These are phyloP conservation scores for Hylodesmum podocarpum DNA, from an alignment of 306 rosid species.

Conservation along the genomic window DNA sequence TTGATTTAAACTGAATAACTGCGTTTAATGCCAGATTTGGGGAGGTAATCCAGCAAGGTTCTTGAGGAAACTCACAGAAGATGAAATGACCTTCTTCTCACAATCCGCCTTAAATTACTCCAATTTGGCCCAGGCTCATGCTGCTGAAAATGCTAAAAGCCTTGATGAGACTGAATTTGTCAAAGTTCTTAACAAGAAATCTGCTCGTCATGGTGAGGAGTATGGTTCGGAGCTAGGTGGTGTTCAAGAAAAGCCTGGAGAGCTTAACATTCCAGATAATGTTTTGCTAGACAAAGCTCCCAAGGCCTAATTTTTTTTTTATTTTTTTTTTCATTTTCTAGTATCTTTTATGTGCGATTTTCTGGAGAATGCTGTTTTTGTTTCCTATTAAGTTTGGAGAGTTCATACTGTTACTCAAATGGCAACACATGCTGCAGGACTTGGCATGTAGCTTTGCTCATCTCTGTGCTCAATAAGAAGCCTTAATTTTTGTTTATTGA, in stretches of 20 bases:
- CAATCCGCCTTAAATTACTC: constrained; percentile 84
- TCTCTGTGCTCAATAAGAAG: constrained; percentile 31
- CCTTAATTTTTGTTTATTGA: constrained; percentile 34
- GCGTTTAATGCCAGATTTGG: constrained; percentile 66
- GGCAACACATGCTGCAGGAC: constrained; percentile 27
- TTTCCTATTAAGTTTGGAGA: constrained; percentile 66
- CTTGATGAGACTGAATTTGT: constrained; percentile 74
- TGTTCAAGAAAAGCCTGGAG: constrained; percentile 57
- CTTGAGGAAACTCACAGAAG: constrained; percentile 90
- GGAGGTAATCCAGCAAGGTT: constrained; percentile 97
- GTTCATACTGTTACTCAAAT: constrained; percentile 38
- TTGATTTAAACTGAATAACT: not conserved
- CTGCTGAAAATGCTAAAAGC: constrained; percentile 77
- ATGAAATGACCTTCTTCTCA: constrained; percentile 85
- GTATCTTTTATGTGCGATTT: constrained; percentile 37
- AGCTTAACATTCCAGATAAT: constrained; percentile 58
- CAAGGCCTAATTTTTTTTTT: constrained; percentile 42
- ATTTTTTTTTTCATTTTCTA: constrained; percentile 16
- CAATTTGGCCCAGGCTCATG: constrained; percentile 91
- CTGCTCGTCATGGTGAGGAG: constrained; percentile 65
- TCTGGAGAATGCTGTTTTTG: constrained; percentile 40
- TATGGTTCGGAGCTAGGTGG: constrained; percentile 58
- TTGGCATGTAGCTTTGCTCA: constrained; percentile 33
- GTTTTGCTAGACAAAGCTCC: constrained; percentile 50
- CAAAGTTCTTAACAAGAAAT: constrained; percentile 77